phyloP scores from a whole-genome alignment of 345 rosid genomes.

The Lepidium sativum region DNA sequence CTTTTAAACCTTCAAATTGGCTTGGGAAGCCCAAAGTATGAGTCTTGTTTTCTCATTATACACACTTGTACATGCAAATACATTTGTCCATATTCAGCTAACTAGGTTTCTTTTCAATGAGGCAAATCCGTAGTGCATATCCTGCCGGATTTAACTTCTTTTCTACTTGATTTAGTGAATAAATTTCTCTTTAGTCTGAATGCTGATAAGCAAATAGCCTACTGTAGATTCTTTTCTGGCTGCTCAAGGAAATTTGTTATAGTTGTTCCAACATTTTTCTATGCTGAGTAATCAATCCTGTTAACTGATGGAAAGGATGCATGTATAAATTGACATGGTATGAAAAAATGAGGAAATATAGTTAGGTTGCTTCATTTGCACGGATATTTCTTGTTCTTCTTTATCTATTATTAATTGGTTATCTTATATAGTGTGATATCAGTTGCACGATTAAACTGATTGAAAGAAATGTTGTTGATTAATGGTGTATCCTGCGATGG shows the following conservation, averaged over 20 bases:
- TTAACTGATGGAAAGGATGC: background rate
- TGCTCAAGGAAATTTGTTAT: background rate
- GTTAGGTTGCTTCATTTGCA: background rate
- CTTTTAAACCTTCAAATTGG: conserved; percentile 91
- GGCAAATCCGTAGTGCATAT: background rate
- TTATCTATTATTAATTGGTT: background rate
- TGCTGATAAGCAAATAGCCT: background rate
- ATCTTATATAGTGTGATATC: background rate
- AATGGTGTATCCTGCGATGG: background rate
- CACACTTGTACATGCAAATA: background rate
- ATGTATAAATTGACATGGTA: background rate
- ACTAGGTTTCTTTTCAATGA: background rate
- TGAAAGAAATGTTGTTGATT: background rate
- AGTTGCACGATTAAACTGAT: background rate
- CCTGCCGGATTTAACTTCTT: background rate
- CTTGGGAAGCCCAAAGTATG: conserved; percentile 85
- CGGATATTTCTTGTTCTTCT: background rate
- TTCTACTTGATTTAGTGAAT: background rate
- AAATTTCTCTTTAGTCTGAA: background rate
- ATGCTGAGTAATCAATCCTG: background rate
- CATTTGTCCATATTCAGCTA: background rate
- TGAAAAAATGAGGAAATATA: background rate
- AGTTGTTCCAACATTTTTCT: background rate
- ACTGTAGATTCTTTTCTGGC: background rate
- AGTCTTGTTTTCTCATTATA: background rate